Evolutionary conservation across 805 yeast species (phyloP).

Genomic region (Saccharomycopsis sp.): DNA sequence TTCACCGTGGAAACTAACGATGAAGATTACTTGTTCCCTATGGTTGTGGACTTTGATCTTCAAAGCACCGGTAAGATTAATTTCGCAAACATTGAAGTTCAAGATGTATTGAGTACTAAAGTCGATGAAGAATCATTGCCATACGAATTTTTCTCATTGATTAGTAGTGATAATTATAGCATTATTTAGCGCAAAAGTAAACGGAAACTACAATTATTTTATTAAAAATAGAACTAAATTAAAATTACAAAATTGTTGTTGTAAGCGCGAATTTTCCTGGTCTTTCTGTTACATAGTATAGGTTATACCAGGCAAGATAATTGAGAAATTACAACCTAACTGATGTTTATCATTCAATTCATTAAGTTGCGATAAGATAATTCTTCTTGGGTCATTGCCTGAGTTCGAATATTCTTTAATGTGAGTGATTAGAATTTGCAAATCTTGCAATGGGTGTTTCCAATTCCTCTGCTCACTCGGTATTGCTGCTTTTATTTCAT

Average conservation of each 20-base stretch:
- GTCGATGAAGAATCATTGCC: constrained; percentile 53
- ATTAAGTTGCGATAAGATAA: constrained; percentile 44
- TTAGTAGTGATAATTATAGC: constrained; percentile 52
- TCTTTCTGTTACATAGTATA: constrained; percentile 27
- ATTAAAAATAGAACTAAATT: neutral
- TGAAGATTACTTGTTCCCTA: constrained; percentile 87
- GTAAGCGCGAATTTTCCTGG: no score
- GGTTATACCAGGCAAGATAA: constrained; percentile 51
- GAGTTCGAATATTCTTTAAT: constrained; percentile 38
- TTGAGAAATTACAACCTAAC: constrained; percentile 41
- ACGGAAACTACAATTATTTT: neutral
- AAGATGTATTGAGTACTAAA: constrained; percentile 45
- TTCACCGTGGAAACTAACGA: constrained; percentile 65
- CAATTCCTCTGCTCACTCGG: neutral
- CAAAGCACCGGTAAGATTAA: constrained; percentile 43
- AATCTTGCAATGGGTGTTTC: constrained; percentile 21
- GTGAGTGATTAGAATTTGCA: constrained; percentile 40
- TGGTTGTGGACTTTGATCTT: constrained; percentile 58
- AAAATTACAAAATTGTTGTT: neutral
- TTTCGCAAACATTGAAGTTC: constrained; percentile 60
- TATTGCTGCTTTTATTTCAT: constrained; percentile 5
- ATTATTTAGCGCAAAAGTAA: constrained; percentile 35
- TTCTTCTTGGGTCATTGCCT: constrained; percentile 48
- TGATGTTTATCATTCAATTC: constrained; percentile 30
- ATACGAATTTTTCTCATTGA: constrained; percentile 55